Evolutionary conservation across 805 yeast genomes (phyloP), one percentile per base, ranked within the genome.

Genomic region (Saturnispora zaruensis): DNA sequence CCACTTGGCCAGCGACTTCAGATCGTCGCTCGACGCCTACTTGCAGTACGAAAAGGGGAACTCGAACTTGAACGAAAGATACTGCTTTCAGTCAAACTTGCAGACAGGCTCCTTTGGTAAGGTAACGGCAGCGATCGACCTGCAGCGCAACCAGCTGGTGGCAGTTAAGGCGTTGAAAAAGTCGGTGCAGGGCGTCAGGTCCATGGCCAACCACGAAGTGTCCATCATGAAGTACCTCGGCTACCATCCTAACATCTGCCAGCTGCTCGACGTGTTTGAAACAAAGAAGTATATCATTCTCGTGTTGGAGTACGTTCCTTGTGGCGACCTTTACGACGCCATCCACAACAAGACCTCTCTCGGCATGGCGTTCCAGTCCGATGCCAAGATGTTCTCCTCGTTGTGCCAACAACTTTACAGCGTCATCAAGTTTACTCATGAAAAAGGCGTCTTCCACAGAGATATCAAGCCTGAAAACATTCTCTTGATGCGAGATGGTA

Each of bases 401-500:
- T 56, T 70, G 61, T 70, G 78, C 34, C 67, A 67, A 46, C 84
- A 82, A 61, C 57, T 84, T 48, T 65, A 68, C 50, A 65, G 67
- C 36, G 86, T 83, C 7, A 65, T 84, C 25, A 57, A 64, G 13
- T 78, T 68, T 57, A 71, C 83, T 4, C 91, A 84, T 59, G 63
- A 74, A 4, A 64, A 67, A 40, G 82, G 83, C 0, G 71, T 83
- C 13, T 82, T 77, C 55, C 90, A 83, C 62, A 69, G 90, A 44
- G 90, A 83, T 60, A 74, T 83, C 51, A 83, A 83, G 63, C 90
- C 90, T 1, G 90, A 83, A 64, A 83, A 83, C 58, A 73, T 83
- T 26, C 65, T 83, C 30, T 66, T 83, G 46, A 75, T 74, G 55
- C 63, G 64, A 4, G 65, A 70, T 46, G 81, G 82, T 43, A 62